A percentile compares a stretch with the other conserved stretches of the same genome.
Evolutionary conservation across 768 basidiomycete genomes (phyloP).

Genomic region (Sporobolomyces roseus): DNA sequence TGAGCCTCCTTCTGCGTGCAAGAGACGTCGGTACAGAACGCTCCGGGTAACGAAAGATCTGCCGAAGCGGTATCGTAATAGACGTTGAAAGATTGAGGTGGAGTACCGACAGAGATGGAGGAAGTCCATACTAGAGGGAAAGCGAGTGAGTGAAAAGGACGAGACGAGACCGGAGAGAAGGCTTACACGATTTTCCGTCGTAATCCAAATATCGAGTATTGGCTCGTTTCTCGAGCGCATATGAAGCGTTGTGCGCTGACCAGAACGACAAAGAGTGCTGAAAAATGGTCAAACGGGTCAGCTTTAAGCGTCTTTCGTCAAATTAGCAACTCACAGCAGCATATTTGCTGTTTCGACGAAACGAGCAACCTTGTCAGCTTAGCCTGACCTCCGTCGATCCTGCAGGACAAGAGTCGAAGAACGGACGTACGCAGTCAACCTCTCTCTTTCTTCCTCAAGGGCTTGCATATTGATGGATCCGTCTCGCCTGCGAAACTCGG

Average conservation of each 20-base stretch:
- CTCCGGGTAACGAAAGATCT: slow-evolving; percentile 28
- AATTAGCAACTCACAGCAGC: background rate
- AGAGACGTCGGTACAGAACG: too few species aligned
- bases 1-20: too few species aligned
- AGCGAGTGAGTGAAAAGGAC: background rate
- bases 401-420: background rate
- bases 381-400: background rate
- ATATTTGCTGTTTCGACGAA: background rate
- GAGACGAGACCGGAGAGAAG: too few species aligned
- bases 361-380: background rate
- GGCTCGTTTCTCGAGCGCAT: background rate
- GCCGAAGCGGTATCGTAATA: slow-evolving; percentile 48
- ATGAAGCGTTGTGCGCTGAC: too few species aligned
- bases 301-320: background rate
- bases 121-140: slow-evolving; percentile 16
- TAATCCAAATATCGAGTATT: too few species aligned
- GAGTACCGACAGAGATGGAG: slow-evolving; percentile 46
- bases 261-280: too few species aligned
- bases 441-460: background rate
- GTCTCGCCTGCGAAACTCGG: background rate
- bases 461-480: background rate
- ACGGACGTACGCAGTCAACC: too few species aligned
- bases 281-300: too few species aligned
- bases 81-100: slow-evolving; percentile 45
- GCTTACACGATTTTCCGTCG: too few species aligned